Percentiles rank a stretch among this genome's conserved stretches.
Conservation (phyloP, 2,329 filamentous ascomycete genomes). For the Aplosporella prunicola region DNA sequence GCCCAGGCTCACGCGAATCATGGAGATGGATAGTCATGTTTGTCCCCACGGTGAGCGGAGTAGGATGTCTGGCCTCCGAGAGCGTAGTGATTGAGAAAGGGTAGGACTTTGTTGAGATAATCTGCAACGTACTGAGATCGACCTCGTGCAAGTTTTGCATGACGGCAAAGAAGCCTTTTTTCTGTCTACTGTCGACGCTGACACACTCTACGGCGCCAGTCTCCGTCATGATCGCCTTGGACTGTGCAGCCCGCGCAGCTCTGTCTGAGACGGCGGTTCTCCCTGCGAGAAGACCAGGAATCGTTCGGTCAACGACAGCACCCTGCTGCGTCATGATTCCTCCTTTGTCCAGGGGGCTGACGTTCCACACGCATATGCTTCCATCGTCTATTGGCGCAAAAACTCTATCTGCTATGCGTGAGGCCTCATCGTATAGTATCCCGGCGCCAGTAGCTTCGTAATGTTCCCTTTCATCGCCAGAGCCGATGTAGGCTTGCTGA, state of each 20-base stretch:
- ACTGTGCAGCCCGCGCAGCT: slow-evolving; percentile 35
- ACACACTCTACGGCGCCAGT: slow-evolving; percentile 71
- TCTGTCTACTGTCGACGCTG: slow-evolving; percentile 59
- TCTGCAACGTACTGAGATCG: slow-evolving; percentile 62
- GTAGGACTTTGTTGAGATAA: slow-evolving; percentile 61
- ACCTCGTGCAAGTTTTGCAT: slow-evolving; percentile 70
- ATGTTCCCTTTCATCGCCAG: slow-evolving; percentile 33
- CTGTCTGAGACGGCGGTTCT: slow-evolving; percentile 32
- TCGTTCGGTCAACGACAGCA: slow-evolving; percentile 48
- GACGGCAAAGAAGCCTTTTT: slow-evolving; percentile 70
- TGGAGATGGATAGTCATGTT: slow-evolving; percentile 72
- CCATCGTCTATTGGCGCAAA: slow-evolving; percentile 78
- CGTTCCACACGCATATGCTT: slow-evolving; percentile 77
- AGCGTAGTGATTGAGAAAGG: slow-evolving; percentile 77
- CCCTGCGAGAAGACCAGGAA: slow-evolving; percentile 53
- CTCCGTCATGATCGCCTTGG: slow-evolving; percentile 54
- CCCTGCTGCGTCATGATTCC: slow-evolving; percentile 38
- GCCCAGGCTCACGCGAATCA: slow-evolving; percentile 51
- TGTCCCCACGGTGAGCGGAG: slow-evolving; percentile 77
- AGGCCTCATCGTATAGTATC: slow-evolving; percentile 46
- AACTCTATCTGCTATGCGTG: slow-evolving; percentile 48
- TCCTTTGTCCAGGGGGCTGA: background rate
- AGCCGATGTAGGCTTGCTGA: slow-evolving; percentile 45
- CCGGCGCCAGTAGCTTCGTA: slow-evolving; percentile 67
- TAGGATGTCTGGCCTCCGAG: slow-evolving; percentile 55